A percentile compares a stretch with the other conserved stretches of the same genome.
phyloP scores from a whole-genome alignment of 768 basidiomycete genomes.

The Lactarius deliciosus region DNA sequence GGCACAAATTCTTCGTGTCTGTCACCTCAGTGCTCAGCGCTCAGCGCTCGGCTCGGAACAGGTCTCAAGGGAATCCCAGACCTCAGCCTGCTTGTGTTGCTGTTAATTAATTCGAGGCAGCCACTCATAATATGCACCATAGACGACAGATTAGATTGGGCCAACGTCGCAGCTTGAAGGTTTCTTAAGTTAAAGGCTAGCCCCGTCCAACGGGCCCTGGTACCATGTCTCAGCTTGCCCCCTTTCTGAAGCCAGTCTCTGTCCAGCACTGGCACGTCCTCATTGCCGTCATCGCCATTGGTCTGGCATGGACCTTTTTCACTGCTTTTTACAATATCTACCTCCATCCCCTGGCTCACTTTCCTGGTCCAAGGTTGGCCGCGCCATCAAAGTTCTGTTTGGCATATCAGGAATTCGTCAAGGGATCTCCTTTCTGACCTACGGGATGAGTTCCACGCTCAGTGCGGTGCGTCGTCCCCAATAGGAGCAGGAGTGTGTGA shows the following conservation, averaged over 20 bases:
- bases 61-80: too few relatives aligned
- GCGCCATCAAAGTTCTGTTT: constrained; percentile 28
- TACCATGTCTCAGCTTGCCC: neutral
- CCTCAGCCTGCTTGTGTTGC: neutral
- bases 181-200: neutral
- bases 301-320: neutral
- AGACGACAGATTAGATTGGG: neutral
- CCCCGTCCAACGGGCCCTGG: neutral
- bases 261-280: constrained; percentile 2
- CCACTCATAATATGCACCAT: neutral
- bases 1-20: neutral
- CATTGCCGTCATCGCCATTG: neutral
- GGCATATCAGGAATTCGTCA: constrained; percentile 28
- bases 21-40: too few relatives aligned
- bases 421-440: constrained; percentile 34
- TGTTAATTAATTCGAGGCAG: neutral
- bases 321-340: constrained; percentile 19
- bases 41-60: too few relatives aligned
- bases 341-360: constrained; percentile 30
- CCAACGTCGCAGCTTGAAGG: neutral
- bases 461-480: constrained; percentile 34
- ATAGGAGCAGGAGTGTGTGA: neutral
- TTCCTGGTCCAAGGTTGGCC: constrained; percentile 31
- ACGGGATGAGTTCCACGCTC: constrained; percentile 39
- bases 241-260: neutral